Evolutionary conservation across 306 rosid genomes (phyloP).

Genomic region (Gillenia trifoliata): DNA sequence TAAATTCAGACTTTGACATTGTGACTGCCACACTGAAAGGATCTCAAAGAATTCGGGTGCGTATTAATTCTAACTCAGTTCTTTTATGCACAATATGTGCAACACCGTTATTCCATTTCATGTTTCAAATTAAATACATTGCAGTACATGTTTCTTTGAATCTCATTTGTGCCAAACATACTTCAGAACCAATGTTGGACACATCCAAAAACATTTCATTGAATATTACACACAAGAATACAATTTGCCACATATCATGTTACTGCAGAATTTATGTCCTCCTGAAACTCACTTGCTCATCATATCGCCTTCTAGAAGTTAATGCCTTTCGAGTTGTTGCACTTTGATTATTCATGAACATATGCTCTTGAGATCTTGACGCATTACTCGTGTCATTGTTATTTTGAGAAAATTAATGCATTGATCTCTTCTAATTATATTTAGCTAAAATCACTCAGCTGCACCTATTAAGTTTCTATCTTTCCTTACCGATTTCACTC

Average conservation of each 20-base stretch:
- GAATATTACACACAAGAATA: no score
- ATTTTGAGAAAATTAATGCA: no score
- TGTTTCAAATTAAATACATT: neutral
- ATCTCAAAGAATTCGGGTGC: slow-evolving; percentile 66
- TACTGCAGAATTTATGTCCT: neutral
- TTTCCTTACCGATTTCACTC: neutral
- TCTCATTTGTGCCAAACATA: no score
- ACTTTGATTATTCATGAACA: neutral
- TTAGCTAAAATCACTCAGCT: neutral
- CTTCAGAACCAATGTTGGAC: no score
- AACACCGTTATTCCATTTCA: neutral
- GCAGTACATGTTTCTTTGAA: no score
- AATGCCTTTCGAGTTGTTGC: neutral
- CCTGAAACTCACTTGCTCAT: neutral
- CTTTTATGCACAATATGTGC: no score
- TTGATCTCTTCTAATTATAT: no score
- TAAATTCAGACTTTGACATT: slow-evolving; percentile 75
- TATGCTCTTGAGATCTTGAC: neutral
- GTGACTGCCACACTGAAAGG: slow-evolving; percentile 81
- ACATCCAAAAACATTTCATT: no score
- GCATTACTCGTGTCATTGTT: no score
- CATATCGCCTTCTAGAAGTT: neutral
- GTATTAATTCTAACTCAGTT: slow-evolving; percentile 12
- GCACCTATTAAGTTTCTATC: neutral
- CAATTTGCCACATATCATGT: no score